These are phyloP conservation scores for Scedosporium boydii DNA, from an alignment of 2,329 filamentous ascomycete species.

Conservation along the genomic window DNA sequence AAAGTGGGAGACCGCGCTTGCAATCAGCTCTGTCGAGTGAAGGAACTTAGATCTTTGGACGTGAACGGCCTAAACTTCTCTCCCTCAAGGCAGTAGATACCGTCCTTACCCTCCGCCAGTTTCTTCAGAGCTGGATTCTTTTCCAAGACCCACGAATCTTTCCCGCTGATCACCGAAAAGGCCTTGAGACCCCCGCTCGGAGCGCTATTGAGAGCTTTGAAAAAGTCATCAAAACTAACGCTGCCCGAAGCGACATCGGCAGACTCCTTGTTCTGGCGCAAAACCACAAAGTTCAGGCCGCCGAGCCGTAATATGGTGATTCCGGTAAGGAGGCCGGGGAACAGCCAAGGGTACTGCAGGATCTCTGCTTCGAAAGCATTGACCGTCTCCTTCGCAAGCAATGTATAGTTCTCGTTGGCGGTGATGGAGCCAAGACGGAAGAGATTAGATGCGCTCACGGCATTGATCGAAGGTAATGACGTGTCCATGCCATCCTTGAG, in stretches of 20 bases:
- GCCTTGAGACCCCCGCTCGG: slow-evolving; percentile 5
- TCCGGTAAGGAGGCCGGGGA: slow-evolving; percentile 66
- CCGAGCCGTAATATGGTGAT: slow-evolving; percentile 70
- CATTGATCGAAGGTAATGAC: slow-evolving; percentile 82
- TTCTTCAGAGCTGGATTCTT: slow-evolving; percentile 14
- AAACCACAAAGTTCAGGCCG: slow-evolving; percentile 30
- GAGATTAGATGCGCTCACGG: slow-evolving; percentile 77
- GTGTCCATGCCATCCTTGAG: slow-evolving; percentile 95
- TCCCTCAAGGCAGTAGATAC: slow-evolving; percentile 14
- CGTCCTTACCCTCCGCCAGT: slow-evolving; percentile 9
- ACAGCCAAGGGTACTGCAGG: slow-evolving; percentile 86
- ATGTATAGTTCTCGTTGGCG: slow-evolving; percentile 52
- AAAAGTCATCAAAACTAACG: background rate
- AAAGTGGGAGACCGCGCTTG: no score
- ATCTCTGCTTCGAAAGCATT: slow-evolving; percentile 86
- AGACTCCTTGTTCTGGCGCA: background rate
- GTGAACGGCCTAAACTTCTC: slow-evolving; percentile 13
- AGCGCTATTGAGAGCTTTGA: background rate
- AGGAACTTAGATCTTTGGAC: slow-evolving; percentile 10
- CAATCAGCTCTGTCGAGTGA: background rate
- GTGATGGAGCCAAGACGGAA: slow-evolving; percentile 67
- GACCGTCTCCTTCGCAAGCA: slow-evolving; percentile 62
- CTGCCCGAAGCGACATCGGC: background rate
- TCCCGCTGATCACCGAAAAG: slow-evolving; percentile 6
- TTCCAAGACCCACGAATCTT: slow-evolving; percentile 10